Base-by-base conservation (phyloP, 73 alveolate species). In the Paramecium sonneborni region DNA sequence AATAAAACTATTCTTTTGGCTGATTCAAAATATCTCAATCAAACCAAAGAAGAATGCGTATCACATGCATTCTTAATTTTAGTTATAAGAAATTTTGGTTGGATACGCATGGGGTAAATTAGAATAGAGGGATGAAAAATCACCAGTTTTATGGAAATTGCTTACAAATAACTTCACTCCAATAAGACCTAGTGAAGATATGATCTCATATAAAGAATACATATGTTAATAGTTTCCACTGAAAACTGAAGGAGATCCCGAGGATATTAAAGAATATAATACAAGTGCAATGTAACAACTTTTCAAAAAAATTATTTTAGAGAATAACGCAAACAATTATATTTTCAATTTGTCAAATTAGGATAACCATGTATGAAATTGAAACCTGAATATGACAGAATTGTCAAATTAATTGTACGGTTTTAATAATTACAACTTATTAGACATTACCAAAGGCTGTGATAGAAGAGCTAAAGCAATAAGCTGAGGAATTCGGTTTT, bases 101-200 rank as follows among this genome's bases (percentile, higher is more conserved):
- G 79, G 92, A 30, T 68, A 89, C 69, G 94, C 95, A 58, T 96
- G 99, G 99, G 99, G 99, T 32, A 90, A 76, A 35, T 92, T 94
- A 92, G 96, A 92, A 35, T 96, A 93, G 37, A 95, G 93, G 58
- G 97, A 96, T 85, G 95, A 93, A 23, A 93, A 95, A 92, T 93
- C 93, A 24, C 92, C 91, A 5, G 82, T 91, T 35, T 79, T 90
- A 41, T 95, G 98, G 98, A 72, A 52, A 15, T 92, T 95, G 2
- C 93, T 92, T 15, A 57, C 69, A 24, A 95, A 95, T 41, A 86
- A 92, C 15, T 70, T 95, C 26, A 38, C 94, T 34, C 86, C 85
- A 84, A 56, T 57, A 6, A 57, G 85, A 89, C 95, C 96, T 23
- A 94, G 88, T 76, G 97, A 95, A 23, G 98, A 95, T 57, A 85